Percentiles rank a stretch among this genome's conserved stretches.
phyloP scores from a whole-genome alignment of 768 basidiomycete species.

The Boletus rex-veris region DNA sequence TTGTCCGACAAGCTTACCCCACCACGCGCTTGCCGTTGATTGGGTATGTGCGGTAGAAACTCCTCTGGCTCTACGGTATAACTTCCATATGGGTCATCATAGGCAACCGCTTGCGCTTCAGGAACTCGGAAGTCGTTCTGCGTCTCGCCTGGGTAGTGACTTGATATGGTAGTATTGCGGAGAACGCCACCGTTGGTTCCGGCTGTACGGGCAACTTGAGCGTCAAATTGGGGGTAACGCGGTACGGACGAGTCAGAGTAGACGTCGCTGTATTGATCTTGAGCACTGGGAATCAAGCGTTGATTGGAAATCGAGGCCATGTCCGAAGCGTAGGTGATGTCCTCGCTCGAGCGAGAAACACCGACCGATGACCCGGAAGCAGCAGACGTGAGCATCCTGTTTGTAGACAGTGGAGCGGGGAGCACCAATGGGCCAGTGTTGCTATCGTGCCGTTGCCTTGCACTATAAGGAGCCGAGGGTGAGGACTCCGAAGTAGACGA shows the following conservation, averaged over 20 bases:
- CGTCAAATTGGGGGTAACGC: constrained; percentile 36
- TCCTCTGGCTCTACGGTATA: constrained; percentile 39
- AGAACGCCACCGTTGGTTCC: constrained; percentile 38
- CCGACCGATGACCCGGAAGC: constrained; percentile 41
- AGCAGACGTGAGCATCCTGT: constrained; percentile 45
- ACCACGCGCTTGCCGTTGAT: constrained; percentile 45
- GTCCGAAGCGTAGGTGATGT: constrained; percentile 33
- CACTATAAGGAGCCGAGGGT: constrained; percentile 31
- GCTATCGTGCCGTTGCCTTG: constrained; percentile 64
- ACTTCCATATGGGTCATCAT: constrained; percentile 35
- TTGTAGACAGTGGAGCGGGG: constrained; percentile 68
- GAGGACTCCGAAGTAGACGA: constrained; percentile 61
- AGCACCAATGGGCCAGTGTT: constrained; percentile 62
- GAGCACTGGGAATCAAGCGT: constrained; percentile 38
- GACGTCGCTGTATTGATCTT: constrained; percentile 31
- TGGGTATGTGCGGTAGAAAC: constrained; percentile 12
- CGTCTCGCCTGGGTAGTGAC: constrained; percentile 44
- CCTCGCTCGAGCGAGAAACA: constrained; percentile 44
- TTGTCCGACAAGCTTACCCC: constrained; percentile 79
- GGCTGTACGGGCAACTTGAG: constrained; percentile 38
- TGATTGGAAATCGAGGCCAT: constrained; percentile 41
- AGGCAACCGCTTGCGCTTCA: constrained; percentile 39
- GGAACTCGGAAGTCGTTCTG: constrained; percentile 57
- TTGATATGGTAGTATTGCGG: constrained; percentile 37
- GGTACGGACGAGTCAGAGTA: constrained; percentile 18